These are phyloP conservation scores for Pleurotus sapidus DNA, from an alignment of 768 basidiomycete genomes.

Conservation along the genomic window DNA sequence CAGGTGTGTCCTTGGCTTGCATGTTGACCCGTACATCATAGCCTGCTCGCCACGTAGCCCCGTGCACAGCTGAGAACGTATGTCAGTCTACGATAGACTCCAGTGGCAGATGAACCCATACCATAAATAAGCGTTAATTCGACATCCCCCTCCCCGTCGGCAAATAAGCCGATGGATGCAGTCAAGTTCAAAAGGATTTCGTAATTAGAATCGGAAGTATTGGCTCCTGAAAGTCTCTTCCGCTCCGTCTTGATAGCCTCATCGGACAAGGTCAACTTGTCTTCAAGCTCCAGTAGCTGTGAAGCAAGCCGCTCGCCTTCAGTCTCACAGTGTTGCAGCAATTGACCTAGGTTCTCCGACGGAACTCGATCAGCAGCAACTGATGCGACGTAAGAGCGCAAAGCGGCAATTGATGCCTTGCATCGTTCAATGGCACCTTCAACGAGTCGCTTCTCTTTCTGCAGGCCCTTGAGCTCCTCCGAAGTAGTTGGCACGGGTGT, in stretches of 20 bases:
- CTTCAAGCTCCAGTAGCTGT: constrained; percentile 11
- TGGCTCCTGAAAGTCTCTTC: not conserved
- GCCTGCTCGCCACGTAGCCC: constrained; percentile 9
- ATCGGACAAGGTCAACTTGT: constrained; percentile 13
- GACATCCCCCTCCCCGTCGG: constrained; percentile 15
- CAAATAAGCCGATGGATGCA: constrained; percentile 18
- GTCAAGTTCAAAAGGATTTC: constrained; percentile 8
- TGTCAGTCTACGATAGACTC: not conserved
- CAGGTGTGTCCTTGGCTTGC: constrained; percentile 1
- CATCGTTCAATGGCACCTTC: constrained; percentile 15
- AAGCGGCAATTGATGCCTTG: constrained; percentile 13
- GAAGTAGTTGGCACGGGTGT: constrained; percentile 5
- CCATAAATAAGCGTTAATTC: constrained; percentile 20
- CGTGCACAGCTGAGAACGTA: not conserved
- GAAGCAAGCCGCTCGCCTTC: constrained; percentile 13
- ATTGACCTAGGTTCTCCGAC: constrained; percentile 11
- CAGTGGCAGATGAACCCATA: constrained; percentile 1
- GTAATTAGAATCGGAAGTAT: not conserved
- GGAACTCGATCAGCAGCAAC: constrained; percentile 15
- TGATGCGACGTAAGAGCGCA: constrained; percentile 14
- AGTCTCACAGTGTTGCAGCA: constrained; percentile 15
- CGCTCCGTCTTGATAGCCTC: constrained; percentile 9
- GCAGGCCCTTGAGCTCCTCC: not conserved
- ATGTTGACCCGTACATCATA: constrained; percentile 14
- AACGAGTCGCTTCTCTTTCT: not conserved